Evolutionary conservation across 371 early-diverging fungal genomes (phyloP), one percentile per base, ranked within the genome.

Genomic region (Zychaea mexicana): DNA sequence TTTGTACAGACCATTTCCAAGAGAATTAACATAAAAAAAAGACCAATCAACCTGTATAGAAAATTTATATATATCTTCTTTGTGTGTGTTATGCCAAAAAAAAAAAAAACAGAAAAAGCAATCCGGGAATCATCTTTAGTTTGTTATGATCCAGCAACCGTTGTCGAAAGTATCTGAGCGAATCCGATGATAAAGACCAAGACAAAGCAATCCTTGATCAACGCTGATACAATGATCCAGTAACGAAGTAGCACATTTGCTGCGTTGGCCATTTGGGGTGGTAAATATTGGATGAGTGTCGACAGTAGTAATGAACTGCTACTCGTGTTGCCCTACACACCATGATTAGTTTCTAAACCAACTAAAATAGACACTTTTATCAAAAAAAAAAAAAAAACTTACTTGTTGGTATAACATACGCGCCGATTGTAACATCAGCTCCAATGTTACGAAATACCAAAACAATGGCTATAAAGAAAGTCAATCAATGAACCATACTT

Each of bases 371-470:
- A 12, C n/a, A 15, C 13, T 42, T 2, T 0, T 36, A 36, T 15
- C 15, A 36, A 36, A 1, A 10, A 15, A 10, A 36, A 36, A 10
- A 36, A 15, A 10, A 10, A 1, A 10, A 42, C 15, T 61, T 55
- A 85, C 84, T 53, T 85, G 66, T 47, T 86, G 84, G 49, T 79
- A 74, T 21, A 78, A 65, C 69, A 86, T 74, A 17, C 84, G 70
- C 0, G 84, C 76, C 12, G 87, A 74, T 52, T 86, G 88, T 52
- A 88, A 49, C 19, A 81, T 61, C 31, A 88, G 45, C 46, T 88
- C 85, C 46, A 85, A 56, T 2, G 83, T 81, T 6, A 79, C 66
- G 77, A 86, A 88, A 60, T 88, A 85, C 88, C 88, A 88, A 66
- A 88, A 88, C 39, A 85, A 65, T 32, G 87, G 79, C 85, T 85